Conservation (phyloP, 257 asterid species). For the Cordia subcordata region DNA sequence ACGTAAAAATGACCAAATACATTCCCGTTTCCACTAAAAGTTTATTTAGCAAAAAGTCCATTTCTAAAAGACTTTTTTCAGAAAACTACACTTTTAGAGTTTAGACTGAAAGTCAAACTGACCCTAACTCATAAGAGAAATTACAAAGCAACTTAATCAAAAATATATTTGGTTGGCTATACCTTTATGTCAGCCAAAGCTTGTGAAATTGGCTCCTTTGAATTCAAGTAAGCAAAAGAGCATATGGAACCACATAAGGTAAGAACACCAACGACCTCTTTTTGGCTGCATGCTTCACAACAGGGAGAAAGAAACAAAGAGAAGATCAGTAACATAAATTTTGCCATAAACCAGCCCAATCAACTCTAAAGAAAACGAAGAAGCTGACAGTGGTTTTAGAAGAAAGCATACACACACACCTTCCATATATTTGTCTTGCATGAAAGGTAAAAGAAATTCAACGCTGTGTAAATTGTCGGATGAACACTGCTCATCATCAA, state of each 20-base stretch:
- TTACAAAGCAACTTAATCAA: neutral
- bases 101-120: too few relatives aligned
- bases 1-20: too few relatives aligned
- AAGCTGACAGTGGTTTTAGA: neutral
- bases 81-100: too few relatives aligned
- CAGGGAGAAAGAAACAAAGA: conserved; percentile 10
- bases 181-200: conserved; percentile 91
- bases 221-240: conserved; percentile 64
- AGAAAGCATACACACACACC: conserved; percentile 35
- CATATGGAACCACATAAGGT: conserved; percentile 63
- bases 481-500: conserved; percentile 54
- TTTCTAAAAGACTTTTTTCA: too few relatives aligned
- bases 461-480: conserved; percentile 66
- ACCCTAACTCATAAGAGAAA: neutral
- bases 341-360: neutral
- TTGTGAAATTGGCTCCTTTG: conserved; percentile 74
- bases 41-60: too few relatives aligned
- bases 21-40: too few relatives aligned
- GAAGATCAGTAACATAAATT: neutral
- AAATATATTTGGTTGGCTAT: conserved; percentile 5
- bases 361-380: neutral
- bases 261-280: conserved; percentile 68
- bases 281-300: conserved; percentile 57
- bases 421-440: conserved; percentile 62
- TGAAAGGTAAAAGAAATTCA: conserved; percentile 82